Conservation (phyloP, 2,329 filamentous ascomycete genomes). For the Cladophialophora carrionii region DNA sequence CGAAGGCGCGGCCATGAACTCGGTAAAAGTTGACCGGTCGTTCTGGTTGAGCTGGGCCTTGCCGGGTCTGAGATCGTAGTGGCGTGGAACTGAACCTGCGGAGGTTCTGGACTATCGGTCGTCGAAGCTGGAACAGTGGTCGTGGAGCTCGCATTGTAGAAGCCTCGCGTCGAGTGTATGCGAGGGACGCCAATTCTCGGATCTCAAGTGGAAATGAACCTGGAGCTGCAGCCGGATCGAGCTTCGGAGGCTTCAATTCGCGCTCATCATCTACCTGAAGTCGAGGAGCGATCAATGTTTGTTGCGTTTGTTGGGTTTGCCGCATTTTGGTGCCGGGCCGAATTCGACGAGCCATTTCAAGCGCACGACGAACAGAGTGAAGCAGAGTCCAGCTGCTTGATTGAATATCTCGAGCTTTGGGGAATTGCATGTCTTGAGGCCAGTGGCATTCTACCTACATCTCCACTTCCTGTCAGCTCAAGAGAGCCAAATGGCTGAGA, state of each 20-base stretch:
- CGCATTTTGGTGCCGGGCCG: neutral
- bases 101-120: neutral
- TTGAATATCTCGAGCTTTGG: neutral
- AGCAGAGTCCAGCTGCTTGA: too few relatives aligned
- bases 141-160: neutral
- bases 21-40: constrained; percentile 36
- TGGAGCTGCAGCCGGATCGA: neutral
- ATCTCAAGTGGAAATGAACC: neutral
- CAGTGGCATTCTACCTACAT: neutral
- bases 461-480: neutral
- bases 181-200: neutral
- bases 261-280: neutral
- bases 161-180: neutral
- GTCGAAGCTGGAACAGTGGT: neutral
- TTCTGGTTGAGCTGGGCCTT: constrained; percentile 13
- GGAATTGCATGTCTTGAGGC: too few relatives aligned
- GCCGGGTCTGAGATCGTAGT: constrained; percentile 5
- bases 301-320: neutral
- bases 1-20: constrained; percentile 46
- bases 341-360: too few relatives aligned
- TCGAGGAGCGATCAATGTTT: neutral
- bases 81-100: constrained; percentile 7
- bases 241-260: neutral
- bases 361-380: too few relatives aligned
- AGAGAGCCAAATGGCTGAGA: neutral